Evolutionary conservation across 805 yeast species (phyloP).

Genomic region (Lipomyces anomalus): DNA sequence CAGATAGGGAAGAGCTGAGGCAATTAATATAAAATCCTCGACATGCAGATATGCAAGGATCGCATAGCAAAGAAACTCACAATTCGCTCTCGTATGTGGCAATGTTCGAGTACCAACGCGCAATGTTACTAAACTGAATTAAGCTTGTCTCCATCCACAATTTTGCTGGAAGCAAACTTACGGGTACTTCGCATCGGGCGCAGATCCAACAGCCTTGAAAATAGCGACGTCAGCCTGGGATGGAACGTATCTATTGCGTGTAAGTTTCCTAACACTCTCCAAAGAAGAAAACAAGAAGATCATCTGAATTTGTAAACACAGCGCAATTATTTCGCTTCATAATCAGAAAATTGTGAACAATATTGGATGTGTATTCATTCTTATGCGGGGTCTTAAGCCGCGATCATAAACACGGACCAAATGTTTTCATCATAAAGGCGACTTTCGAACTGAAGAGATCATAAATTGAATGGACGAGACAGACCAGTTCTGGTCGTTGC

Average conservation of each 20-base stretch:
- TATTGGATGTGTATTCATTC: conserved; percentile 66
- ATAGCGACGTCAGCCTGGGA: conserved; percentile 93
- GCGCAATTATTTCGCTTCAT: conserved; percentile 1
- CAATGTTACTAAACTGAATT: conserved; percentile 46
- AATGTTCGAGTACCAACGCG: conserved; percentile 99
- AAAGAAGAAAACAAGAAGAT: neutral
- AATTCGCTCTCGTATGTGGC: conserved; percentile 88
- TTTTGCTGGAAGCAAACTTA: conserved; percentile 2
- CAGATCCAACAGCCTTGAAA: conserved; percentile 72
- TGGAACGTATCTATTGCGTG: conserved; percentile 60
- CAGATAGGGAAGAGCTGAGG: conserved; percentile 55
- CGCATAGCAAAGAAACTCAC: conserved; percentile 47
- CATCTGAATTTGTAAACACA: conserved; percentile 1
- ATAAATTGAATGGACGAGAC: neutral
- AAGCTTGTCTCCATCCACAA: neutral
- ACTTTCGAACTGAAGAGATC: neutral
- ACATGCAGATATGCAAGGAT: neutral
- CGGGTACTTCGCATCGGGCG: conserved; percentile 62
- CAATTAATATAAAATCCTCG: neutral
- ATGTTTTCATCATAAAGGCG: conserved; percentile 45
- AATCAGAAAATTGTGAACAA: conserved; percentile 41
- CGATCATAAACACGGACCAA: conserved; percentile 97
- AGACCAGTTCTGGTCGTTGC: neutral
- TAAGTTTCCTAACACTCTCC: conserved; percentile 6
- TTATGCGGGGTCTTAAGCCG: conserved; percentile 86